phyloP scores from a whole-genome alignment of 768 basidiomycete genomes.

The Amyloporia xantha region DNA sequence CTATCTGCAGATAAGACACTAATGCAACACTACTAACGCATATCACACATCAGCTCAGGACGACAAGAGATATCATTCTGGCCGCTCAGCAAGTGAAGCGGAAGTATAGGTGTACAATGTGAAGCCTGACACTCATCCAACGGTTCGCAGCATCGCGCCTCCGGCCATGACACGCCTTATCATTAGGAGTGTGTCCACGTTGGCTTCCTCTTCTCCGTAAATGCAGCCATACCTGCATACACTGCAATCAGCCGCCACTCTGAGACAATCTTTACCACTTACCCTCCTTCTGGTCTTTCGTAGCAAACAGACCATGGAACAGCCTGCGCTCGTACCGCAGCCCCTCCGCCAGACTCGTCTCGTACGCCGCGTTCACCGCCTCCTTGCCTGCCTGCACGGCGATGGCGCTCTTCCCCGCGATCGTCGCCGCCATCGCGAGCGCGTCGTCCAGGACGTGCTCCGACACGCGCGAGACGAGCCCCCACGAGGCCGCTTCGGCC shows the following conservation, averaged over 20 bases:
- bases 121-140: too few species aligned
- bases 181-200: conserved; percentile 60
- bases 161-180: neutral
- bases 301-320: conserved; percentile 91
- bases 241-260: conserved; percentile 4
- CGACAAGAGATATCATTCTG: too few species aligned
- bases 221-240: conserved; percentile 81
- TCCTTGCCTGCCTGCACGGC: conserved; percentile 89
- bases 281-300: conserved; percentile 95
- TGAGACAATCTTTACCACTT: conserved; percentile 21
- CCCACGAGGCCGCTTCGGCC: conserved; percentile 80
- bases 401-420: conserved; percentile 77
- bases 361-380: conserved; percentile 87
- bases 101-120: too few species aligned
- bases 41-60: too few species aligned
- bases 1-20: too few species aligned
- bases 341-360: conserved; percentile 76
- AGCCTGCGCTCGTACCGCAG: conserved; percentile 80
- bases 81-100: too few species aligned
- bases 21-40: too few species aligned
- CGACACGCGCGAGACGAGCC: conserved; percentile 79
- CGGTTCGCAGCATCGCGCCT: too few species aligned
- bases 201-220: conserved; percentile 88
- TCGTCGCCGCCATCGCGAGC: conserved; percentile 66
- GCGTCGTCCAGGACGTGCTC: conserved; percentile 81